Conservation (phyloP, 2,329 filamentous ascomycete genomes). For the Paecilomyces fulvus region DNA sequence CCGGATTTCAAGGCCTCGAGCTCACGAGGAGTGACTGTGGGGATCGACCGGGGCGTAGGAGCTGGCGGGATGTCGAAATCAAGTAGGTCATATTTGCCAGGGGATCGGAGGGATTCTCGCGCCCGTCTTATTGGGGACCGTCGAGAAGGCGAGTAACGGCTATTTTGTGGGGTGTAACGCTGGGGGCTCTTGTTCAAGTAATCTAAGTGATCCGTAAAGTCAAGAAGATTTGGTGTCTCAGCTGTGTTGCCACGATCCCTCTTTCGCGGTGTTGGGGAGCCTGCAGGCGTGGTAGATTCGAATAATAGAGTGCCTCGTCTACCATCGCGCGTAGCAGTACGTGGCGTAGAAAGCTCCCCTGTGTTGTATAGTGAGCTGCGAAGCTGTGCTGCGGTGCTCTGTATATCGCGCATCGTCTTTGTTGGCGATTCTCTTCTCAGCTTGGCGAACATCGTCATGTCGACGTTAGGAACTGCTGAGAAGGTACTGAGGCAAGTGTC, state of each 20-base stretch:
- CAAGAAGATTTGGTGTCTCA: slow-evolving; percentile 70
- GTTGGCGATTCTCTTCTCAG: slow-evolving; percentile 55
- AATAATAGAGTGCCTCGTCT: slow-evolving; percentile 19
- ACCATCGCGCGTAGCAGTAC: slow-evolving; percentile 35
- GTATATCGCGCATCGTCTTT: slow-evolving; percentile 36
- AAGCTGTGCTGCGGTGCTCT: slow-evolving; percentile 31
- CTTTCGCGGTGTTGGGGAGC: slow-evolving; percentile 43
- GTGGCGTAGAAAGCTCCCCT: slow-evolving; percentile 35
- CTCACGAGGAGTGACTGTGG: slow-evolving; percentile 83
- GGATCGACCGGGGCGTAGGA: slow-evolving; percentile 84
- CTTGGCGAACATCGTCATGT: slow-evolving; percentile 74
- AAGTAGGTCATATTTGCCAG: slow-evolving; percentile 59
- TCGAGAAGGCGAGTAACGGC: slow-evolving; percentile 30
- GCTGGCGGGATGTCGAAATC: slow-evolving; percentile 92
- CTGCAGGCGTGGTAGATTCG: slow-evolving; percentile 23
- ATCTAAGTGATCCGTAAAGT: slow-evolving; percentile 76
- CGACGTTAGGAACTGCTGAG: slow-evolving; percentile 67
- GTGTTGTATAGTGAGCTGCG: slow-evolving; percentile 10
- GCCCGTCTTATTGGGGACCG: slow-evolving; percentile 38
- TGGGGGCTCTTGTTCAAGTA: slow-evolving; percentile 42
- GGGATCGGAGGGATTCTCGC: slow-evolving; percentile 26
- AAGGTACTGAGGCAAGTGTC: slow-evolving; percentile 66
- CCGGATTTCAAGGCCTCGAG: slow-evolving; percentile 85
- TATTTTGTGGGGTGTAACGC: slow-evolving; percentile 33
- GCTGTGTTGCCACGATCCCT: slow-evolving; percentile 35